These are phyloP conservation scores for Kitagawia praeruptora DNA, from an alignment of 129 eudicot genomes.

Conservation along the genomic window DNA sequence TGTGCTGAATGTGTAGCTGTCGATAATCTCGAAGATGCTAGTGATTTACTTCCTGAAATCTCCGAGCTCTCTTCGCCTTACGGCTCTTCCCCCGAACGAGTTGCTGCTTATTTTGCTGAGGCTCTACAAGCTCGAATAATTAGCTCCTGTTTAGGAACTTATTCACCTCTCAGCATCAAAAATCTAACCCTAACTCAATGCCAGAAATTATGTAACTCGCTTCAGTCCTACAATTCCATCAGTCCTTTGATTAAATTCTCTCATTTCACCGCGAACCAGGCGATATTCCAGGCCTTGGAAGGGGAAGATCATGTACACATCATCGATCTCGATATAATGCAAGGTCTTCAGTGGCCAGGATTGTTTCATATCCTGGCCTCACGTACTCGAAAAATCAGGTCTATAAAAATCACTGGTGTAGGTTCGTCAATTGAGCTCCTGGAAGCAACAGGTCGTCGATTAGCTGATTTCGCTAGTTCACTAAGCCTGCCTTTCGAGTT, in stretches of 20 bases:
- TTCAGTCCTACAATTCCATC: constrained; percentile 68
- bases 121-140: constrained; percentile 61
- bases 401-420: constrained; percentile 61
- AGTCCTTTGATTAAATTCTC: constrained; percentile 73
- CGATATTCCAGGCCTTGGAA: constrained; percentile 65
- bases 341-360: constrained; percentile 96
- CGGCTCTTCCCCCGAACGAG: constrained; percentile 83
- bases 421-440: constrained; percentile 55
- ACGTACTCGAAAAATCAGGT: constrained; percentile 39
- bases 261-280: constrained; percentile 82
- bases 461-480: constrained; percentile 64
- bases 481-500: constrained; percentile 72
- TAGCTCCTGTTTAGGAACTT: constrained; percentile 52
- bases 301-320: constrained; percentile 72
- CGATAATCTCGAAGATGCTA: not conserved
- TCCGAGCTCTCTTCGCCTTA: constrained; percentile 76
- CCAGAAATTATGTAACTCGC: constrained; percentile 44
- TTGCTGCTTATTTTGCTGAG: constrained; percentile 83
- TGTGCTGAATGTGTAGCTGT: constrained; percentile 84
- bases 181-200: constrained; percentile 29
- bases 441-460: constrained; percentile 62
- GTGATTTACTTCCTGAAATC: constrained; percentile 40
- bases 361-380: constrained; percentile 80
- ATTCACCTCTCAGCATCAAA: constrained; percentile 33
- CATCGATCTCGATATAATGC: constrained; percentile 88